Percentiles rank a stretch among this genome's conserved stretches.
Evolutionary conservation across 1,284 basidiomycete species (phyloP).

Genomic region (Boletus smithii): DNA sequence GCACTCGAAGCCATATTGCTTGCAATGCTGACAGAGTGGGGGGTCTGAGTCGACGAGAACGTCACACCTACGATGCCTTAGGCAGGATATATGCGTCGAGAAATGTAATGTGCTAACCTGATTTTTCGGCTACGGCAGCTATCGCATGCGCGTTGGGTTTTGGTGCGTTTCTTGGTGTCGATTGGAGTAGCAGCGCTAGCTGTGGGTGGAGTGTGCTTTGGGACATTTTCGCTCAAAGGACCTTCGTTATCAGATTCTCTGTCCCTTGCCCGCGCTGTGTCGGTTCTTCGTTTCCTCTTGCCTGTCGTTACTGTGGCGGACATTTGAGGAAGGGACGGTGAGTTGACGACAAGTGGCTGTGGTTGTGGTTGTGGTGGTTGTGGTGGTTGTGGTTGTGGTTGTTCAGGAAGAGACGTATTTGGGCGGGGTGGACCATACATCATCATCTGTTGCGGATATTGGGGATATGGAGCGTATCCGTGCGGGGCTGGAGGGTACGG

Average conservation of each 20-base stretch:
- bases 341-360: constrained; percentile 27
- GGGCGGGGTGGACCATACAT: constrained; percentile 54
- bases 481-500: constrained; percentile 48
- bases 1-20: constrained; percentile 87
- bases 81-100: constrained; percentile 15
- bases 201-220: constrained; percentile 35
- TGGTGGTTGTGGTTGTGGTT: constrained; percentile 15
- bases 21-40: constrained; percentile 80
- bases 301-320: constrained; percentile 33
- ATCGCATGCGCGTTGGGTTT: constrained; percentile 89
- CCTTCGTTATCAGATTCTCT: constrained; percentile 58
- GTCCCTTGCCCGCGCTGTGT: constrained; percentile 41
- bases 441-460: constrained; percentile 63
- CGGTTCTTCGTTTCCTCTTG: constrained; percentile 67
- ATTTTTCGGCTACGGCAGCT: constrained; percentile 94
- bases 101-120: constrained; percentile 41
- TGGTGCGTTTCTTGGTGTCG: constrained; percentile 82
- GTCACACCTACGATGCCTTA: constrained; percentile 59
- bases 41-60: constrained; percentile 71
- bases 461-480: constrained; percentile 54
- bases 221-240: constrained; percentile 46
- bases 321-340: constrained; percentile 38
- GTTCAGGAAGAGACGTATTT: constrained; percentile 30
- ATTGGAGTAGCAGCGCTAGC: constrained; percentile 31
- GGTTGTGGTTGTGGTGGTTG: constrained; percentile 21